Base-by-base conservation (phyloP, 139 green algal genomes). In the Deuterostichococcus epilithicus region DNA sequence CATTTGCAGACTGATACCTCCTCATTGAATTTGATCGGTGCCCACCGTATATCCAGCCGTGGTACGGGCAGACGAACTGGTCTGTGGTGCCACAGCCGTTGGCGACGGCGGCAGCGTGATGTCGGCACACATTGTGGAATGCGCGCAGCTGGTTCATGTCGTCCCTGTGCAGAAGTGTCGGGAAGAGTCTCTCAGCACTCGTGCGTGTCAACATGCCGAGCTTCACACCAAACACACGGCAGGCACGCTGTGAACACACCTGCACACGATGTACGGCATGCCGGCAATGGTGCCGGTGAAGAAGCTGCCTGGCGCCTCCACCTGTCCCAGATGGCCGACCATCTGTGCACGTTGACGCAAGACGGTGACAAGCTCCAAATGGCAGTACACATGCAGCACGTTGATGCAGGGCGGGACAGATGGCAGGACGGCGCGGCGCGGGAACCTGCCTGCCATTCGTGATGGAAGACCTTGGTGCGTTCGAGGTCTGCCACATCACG, bases 91-190 rank as follows among this genome's bases (percentile, higher is more conserved):
- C 85, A 35, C 44, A 59, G n/a, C 78, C 82, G 6, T 74, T 26
- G 1, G 86, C 85, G 0, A 92, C 82, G 4, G 83, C 78, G 30
- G 85, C 85, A 22, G 84, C 86, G 77, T 92, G 88, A 73, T 92
- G 88, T 23, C 84, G 59, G 79, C 88, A 92, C 26, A 90, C 85
- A 65, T 91, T 91, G 80, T 91, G 83, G 67, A 90, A 91, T 13
- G 87, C 87, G 23, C 79, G 75, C n/a, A 91, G 67, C 1, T 65
- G 0, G 30, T 76, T 72, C 20, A 81, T 76, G 20, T 83, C 36
- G 35, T 78, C 83, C 10, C 74, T 63, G 52, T n/a, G n/a, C n/a
- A n/a, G n/a, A n/a, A n/a, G n/a, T n/a, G n/a, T n/a, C n/a, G n/a
- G n/a, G n/a, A n/a, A n/a, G n/a, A n/a, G n/a, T n/a, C n/a, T n/a